Conservation (phyloP, 257 asterid genomes). For the Solanum etuberosum region DNA sequence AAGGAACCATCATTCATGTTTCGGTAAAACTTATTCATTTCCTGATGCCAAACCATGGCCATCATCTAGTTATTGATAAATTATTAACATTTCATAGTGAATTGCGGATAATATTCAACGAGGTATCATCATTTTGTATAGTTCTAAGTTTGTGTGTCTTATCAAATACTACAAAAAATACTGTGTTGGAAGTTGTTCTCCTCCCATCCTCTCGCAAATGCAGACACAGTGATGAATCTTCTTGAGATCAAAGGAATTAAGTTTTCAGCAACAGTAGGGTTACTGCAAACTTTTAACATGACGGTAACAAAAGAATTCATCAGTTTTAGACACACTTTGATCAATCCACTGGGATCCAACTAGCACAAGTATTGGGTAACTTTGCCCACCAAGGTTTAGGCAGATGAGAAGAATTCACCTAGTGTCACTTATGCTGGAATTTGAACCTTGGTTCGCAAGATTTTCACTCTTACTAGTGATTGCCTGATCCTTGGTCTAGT, state of each 20-base stretch:
- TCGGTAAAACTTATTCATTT: neutral
- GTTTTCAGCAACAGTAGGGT: neutral
- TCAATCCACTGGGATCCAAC: neutral
- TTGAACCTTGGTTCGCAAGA: neutral
- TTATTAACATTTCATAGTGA: neutral
- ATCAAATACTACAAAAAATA: neutral
- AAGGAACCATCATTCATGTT: neutral
- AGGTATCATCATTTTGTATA: neutral
- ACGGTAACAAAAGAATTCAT: neutral
- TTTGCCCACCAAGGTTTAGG: neutral
- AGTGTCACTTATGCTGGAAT: neutral
- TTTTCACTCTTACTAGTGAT: neutral
- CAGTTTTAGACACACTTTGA: neutral
- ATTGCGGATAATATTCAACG: neutral
- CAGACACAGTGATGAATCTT: neutral
- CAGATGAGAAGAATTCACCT: neutral
- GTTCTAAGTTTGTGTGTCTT: neutral
- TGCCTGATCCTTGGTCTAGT: neutral
- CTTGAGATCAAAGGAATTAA: neutral
- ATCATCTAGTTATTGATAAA: neutral
- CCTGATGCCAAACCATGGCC: neutral
- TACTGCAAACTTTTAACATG: neutral
- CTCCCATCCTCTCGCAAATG: neutral
- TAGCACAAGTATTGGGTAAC: neutral
- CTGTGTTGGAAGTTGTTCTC: neutral